A percentile compares a stretch with the other conserved stretches of the same genome.
Evolutionary conservation across 2,329 filamentous ascomycete species (phyloP).

Genomic region (Cylindrodendrum hubeiense): DNA sequence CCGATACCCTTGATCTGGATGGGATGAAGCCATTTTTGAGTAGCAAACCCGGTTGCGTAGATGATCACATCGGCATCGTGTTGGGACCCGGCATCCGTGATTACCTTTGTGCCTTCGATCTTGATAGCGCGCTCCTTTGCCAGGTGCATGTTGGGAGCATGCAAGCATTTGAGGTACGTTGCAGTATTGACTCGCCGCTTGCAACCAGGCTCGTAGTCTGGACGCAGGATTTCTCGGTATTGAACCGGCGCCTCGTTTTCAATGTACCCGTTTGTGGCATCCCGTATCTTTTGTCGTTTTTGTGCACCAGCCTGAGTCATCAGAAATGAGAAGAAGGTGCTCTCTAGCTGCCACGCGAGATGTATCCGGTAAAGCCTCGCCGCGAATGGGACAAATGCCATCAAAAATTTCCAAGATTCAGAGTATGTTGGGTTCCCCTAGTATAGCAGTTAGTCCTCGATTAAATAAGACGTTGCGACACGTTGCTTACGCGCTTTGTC

Average conservation of each 20-base stretch:
- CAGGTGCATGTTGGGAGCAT: conserved; percentile 17
- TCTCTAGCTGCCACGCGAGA: conserved; percentile 16
- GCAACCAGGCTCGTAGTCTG: conserved; percentile 11
- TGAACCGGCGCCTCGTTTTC: background rate
- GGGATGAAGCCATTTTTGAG: conserved; percentile 18
- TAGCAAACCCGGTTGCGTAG: conserved; percentile 12
- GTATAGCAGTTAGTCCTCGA: background rate
- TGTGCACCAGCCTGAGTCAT: background rate
- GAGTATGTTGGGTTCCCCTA: conserved; percentile 13
- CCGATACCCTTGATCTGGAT: conserved; percentile 4
- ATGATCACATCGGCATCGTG: conserved; percentile 13
- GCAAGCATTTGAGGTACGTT: conserved; percentile 9
- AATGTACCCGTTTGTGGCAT: conserved; percentile 13
- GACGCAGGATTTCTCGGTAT: conserved; percentile 8
- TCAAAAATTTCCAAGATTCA: background rate
- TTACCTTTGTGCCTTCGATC: background rate
- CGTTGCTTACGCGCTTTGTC: conserved; percentile 3
- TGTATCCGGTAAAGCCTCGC: background rate
- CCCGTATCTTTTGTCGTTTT: background rate
- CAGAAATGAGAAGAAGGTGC: conserved; percentile 7
- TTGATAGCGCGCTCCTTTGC: conserved; percentile 3
- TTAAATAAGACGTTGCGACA: background rate
- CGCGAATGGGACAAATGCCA: conserved; percentile 5
- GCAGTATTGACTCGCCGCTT: conserved; percentile 16
- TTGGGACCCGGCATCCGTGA: background rate